Base-by-base conservation (phyloP, 2,329 filamentous ascomycete species). In the Penicillium sp. region DNA sequence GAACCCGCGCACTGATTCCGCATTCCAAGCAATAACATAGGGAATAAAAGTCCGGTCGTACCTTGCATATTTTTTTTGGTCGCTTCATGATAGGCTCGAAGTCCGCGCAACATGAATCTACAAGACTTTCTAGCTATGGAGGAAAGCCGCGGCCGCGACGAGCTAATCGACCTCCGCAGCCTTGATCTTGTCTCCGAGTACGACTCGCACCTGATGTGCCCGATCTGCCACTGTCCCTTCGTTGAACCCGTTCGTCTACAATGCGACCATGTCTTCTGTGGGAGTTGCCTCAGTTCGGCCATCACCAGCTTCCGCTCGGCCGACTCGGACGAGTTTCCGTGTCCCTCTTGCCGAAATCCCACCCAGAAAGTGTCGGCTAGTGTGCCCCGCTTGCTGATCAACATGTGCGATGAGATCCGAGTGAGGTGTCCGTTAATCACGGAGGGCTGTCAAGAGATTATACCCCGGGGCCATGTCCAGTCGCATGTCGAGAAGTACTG, bases 251-350 rank as follows among this genome's bases (percentile, higher is more conserved):
- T 86, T 44, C 77, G 83, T 63, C 74, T 85, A 48, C 77, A 82
- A 62, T 88, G 85, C 72, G 83, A 87, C 61, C 85, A 88, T 73
- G 82, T 83, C 61, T 88, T 88, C 74, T 88, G 85, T 72, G 75
- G 79, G 53, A 78, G 81, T 25, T 88, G 85, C 66, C 76, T 88
- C 58, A 78, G 78, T 50, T 75, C 78, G 44, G 78, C 78, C 15
- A 80, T 81, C 67, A 75, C 69, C 38, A 73, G 67, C 25, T 71
- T 73, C 53, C 64, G 60, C 45, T 67, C 64, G 61, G 55, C 66
- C 57, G 64, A 63, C 44, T 67, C 70, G 48, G 67, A 72, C 15
- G 69, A 73, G 31, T 77, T 76, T 61, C 78, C 75, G 35, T 87
- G 85, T 73, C 85, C 85, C 47, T 81, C 81, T 4, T 87, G 85